Evolutionary conservation across 306 rosid genomes (phyloP).

Genomic region (Medicago ruthenica): DNA sequence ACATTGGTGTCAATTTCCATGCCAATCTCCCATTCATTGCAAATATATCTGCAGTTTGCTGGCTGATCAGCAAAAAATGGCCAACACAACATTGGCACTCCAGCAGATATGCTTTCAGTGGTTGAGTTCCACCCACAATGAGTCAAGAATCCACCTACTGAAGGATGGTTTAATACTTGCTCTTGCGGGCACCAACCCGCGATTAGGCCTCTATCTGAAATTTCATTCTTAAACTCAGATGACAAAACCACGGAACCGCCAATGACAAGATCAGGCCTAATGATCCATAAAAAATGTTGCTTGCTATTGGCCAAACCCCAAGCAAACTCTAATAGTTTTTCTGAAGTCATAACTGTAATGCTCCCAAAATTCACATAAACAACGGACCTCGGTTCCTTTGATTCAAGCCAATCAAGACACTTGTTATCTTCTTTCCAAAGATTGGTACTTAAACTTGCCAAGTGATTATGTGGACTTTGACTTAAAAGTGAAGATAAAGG

Average conservation of each 20-base stretch:
- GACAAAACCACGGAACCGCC: conserved; percentile 9
- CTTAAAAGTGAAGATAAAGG: conserved; percentile 5
- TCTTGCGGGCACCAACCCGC: conserved; percentile 24
- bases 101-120: conserved; percentile 14
- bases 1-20: conserved; percentile 31
- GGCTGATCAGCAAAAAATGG: conserved; percentile 36
- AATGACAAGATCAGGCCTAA: conserved; percentile 27
- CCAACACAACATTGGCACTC: conserved; percentile 45
- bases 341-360: conserved; percentile 8
- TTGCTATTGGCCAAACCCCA: conserved; percentile 37
- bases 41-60: conserved; percentile 1
- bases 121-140: conserved; percentile 36
- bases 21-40: conserved; percentile 34
- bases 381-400: not conserved
- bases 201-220: conserved; percentile 30
- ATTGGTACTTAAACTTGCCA: conserved; percentile 1
- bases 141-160: conserved; percentile 29
- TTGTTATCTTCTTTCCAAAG: conserved; percentile 27
- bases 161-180: conserved; percentile 13
- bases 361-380: conserved; percentile 34
- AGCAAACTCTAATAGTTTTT: conserved; percentile 26
- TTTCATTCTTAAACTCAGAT: conserved; percentile 10
- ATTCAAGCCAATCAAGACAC: conserved; percentile 31
- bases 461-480: not conserved
- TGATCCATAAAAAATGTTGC: conserved; percentile 20